Evolutionary conservation across 768 basidiomycete genomes (phyloP).

Genomic region (Trametes punicea): DNA sequence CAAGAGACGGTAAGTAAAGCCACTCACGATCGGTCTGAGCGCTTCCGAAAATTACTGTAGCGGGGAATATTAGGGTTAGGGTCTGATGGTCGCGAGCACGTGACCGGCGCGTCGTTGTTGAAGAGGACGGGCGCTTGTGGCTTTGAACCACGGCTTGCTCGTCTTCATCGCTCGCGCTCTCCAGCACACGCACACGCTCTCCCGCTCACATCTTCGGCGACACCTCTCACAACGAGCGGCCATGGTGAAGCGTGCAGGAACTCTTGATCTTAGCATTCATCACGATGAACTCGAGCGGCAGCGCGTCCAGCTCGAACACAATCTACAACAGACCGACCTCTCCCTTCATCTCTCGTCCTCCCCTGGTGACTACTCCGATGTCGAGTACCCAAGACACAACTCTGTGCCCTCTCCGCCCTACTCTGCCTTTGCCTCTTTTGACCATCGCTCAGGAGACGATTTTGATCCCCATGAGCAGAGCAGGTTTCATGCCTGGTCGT

Average conservation of each 20-base stretch:
- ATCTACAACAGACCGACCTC: constrained; percentile 69
- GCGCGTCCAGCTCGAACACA: constrained; percentile 76
- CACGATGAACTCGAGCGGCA: constrained; percentile 74
- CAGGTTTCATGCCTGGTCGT: constrained; percentile 35
- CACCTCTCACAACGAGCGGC: constrained; percentile 9
- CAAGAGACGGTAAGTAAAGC: no score
- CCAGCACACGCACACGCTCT: not conserved
- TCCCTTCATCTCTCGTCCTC: constrained; percentile 66
- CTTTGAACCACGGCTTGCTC: constrained; percentile 12
- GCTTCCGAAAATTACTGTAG: constrained; percentile 8
- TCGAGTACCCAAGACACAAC: constrained; percentile 74
- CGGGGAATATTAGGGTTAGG: constrained; percentile 10
- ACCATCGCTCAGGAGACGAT: constrained; percentile 52
- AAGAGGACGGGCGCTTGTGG: constrained; percentile 12
- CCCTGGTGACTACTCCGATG: constrained; percentile 41
- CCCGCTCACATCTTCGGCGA: constrained; percentile 16
- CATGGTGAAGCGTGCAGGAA: constrained; percentile 21
- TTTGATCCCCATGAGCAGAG: constrained; percentile 49
- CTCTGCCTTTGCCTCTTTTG: constrained; percentile 59
- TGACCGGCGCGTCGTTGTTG: constrained; percentile 21
- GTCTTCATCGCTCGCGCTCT: not conserved
- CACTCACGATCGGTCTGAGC: constrained; percentile 11
- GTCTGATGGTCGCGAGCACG: constrained; percentile 15
- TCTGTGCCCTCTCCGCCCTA: constrained; percentile 51
- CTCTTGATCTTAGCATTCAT: constrained; percentile 50